Evolutionary conservation across 352 stramenopile species (phyloP), one percentile per base, ranked within the genome.

Genomic region (Plasmopara muralis): DNA sequence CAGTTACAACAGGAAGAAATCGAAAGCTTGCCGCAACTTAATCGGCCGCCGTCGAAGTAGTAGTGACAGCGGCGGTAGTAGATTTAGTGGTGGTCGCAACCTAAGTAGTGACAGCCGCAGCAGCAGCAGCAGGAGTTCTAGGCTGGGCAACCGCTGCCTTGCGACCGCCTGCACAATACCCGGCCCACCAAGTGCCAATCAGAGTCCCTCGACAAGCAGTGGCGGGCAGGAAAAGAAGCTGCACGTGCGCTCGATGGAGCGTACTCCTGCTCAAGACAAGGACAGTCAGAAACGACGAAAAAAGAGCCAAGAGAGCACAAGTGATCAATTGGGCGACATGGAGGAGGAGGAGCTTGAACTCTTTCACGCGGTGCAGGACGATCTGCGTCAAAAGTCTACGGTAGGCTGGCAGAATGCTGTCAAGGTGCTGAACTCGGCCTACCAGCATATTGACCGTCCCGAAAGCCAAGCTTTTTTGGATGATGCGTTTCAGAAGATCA

Each of bases 371-470:
- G 84, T 95, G 53, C 72, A 78, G 53, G 80, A 95, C 53, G 84
- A 95, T 57, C 55, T 95, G 62, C 80, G 81, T n/a, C 59, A 79
- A 40, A 92, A 95, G 50, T 89, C 84, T n/a, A 95, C 84, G 2
- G 85, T 95, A 43, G 85, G 83, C 39, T 95, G 85, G 85, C 83
- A 95, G 57, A 95, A 93, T 41, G 83, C 85, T 9, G 80, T 93
- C 60, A 90, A 89, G 50, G 84, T 83, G 53, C 78, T 95, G 20
- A 89, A 83, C 30, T 65, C 77, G 28, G 85, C 85, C 41, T 71
- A 85, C 8, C 60, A 63, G 33, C 77, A 93, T 63, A 56, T 89
- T 14, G 75, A 93, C 5, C 68, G 72, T 2, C 60, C 72, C 1
- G 85, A 91, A 56, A 90, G 72, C 43, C 79, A 92, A 57, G 66